Conservation (phyloP, 345 rosid species). For the Gossypium longicalyx region DNA sequence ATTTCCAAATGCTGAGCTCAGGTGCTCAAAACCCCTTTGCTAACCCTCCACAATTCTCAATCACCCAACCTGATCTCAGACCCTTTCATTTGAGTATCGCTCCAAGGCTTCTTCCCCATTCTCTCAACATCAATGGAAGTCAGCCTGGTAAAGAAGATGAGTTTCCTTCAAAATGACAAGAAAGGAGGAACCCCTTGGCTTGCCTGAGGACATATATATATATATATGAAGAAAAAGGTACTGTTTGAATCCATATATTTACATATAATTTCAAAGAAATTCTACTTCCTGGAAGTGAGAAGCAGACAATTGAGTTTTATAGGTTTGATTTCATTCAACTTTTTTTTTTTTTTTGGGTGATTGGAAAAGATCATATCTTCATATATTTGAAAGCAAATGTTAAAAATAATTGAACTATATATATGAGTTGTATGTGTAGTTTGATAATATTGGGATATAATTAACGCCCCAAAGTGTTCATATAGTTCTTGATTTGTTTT, state of each 20-base stretch:
- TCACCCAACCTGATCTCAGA: constrained; percentile 9
- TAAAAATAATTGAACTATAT: background rate
- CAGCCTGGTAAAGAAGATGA: constrained; percentile 23
- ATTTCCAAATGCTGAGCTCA: constrained; percentile 45
- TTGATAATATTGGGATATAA: constrained; percentile 11
- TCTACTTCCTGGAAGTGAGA: constrained; percentile 4
- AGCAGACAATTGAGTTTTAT: background rate
- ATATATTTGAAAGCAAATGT: background rate
- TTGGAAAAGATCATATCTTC: constrained; percentile 1
- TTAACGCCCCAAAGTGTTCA: background rate
- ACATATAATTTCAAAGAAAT: background rate
- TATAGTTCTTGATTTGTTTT: background rate
- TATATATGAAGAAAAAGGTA: constrained; percentile 16
- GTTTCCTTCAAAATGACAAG: constrained; percentile 24
- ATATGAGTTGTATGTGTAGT: background rate
- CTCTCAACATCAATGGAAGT: constrained; percentile 21
- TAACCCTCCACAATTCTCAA: constrained; percentile 9
- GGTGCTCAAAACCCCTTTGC: constrained; percentile 26
- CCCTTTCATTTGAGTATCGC: constrained; percentile 18
- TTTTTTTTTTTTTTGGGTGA: constrained; percentile 3
- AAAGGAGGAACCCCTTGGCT: background rate
- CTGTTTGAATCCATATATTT: constrained; percentile 6
- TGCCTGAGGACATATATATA: background rate
- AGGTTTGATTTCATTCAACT: constrained; percentile 9
- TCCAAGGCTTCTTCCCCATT: constrained; percentile 29